phyloP scores from a whole-genome alignment of 2,329 filamentous ascomycete genomes.

The Rhynchosporium secalis region DNA sequence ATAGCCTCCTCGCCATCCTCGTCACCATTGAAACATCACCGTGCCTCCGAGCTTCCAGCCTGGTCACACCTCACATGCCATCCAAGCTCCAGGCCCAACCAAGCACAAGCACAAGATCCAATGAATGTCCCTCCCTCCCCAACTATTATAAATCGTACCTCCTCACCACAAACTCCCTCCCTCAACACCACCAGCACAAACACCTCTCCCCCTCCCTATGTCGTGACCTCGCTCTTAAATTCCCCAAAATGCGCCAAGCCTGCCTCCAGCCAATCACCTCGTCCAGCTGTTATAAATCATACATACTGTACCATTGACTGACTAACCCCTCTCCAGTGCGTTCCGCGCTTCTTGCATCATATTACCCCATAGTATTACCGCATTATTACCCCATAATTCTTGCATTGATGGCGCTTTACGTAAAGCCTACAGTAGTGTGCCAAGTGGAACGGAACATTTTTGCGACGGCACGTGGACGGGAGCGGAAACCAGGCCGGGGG shows the following conservation, averaged over 20 bases:
- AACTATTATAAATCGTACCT: constrained; percentile 18
- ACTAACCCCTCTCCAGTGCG: constrained; percentile 14
- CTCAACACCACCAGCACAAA: neutral
- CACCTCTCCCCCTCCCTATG: neutral
- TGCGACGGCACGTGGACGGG: constrained; percentile 3
- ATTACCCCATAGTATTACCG: constrained; percentile 13
- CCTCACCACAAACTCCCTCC: neutral
- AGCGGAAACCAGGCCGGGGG: neutral
- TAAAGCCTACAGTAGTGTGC: too few relatives aligned
- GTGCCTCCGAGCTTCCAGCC: neutral
- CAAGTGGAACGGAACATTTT: neutral
- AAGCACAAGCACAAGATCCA: constrained; percentile 7
- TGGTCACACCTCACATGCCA: neutral
- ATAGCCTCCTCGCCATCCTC: neutral
- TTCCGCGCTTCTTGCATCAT: neutral
- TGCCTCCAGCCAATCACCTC: constrained; percentile 3
- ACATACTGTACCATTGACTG: constrained; percentile 24
- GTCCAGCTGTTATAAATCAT: constrained; percentile 28
- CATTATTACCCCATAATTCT: neutral
- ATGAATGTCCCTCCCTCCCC: constrained; percentile 4
- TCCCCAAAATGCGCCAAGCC: constrained; percentile 5
- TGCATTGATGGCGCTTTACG: too few relatives aligned
- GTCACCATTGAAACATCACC: constrained; percentile 15
- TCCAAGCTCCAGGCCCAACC: constrained; percentile 10
- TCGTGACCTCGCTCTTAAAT: neutral